A percentile compares a stretch with the other conserved stretches of the same genome.
These are phyloP conservation scores for Claviceps sp. DNA, from an alignment of 2,329 filamentous ascomycete genomes.

Conservation along the genomic window DNA sequence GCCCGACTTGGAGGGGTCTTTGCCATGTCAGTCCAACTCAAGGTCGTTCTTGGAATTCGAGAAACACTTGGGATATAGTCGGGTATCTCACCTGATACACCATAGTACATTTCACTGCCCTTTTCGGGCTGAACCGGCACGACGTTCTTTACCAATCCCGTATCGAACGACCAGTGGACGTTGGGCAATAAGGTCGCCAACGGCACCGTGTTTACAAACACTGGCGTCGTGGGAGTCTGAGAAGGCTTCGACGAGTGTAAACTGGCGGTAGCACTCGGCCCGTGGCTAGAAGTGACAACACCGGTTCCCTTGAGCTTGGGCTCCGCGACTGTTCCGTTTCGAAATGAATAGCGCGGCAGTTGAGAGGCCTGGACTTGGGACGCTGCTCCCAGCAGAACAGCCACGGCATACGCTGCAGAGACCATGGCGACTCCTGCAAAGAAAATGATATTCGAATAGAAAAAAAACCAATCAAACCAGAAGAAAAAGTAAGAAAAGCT, in stretches of 20 bases:
- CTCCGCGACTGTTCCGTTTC: neutral
- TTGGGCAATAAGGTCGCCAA: slow-evolving; percentile 3
- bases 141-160: slow-evolving; percentile 11
- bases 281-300: neutral
- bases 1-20: slow-evolving; percentile 12
- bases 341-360: neutral
- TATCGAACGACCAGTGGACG: slow-evolving; percentile 15
- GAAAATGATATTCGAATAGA: neutral
- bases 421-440: neutral
- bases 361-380: neutral
- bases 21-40: neutral
- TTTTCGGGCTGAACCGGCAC: slow-evolving; percentile 11
- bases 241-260: neutral
- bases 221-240: neutral
- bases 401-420: neutral
- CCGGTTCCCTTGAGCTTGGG: neutral
- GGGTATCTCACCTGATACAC: slow-evolving; percentile 7
- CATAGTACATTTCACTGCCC: slow-evolving; percentile 14
- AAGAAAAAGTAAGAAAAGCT: neutral
- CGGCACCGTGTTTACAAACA: slow-evolving; percentile 1
- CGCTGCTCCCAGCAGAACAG: slow-evolving; percentile 3
- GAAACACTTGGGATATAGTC: too few relatives aligned
- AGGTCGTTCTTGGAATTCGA: too few relatives aligned
- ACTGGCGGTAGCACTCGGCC: neutral
- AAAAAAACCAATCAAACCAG: neutral